Percentiles rank a stretch among this genome's conserved stretches.
phyloP scores from a whole-genome alignment of 2,329 filamentous ascomycete species.

The Xylaria sp. region DNA sequence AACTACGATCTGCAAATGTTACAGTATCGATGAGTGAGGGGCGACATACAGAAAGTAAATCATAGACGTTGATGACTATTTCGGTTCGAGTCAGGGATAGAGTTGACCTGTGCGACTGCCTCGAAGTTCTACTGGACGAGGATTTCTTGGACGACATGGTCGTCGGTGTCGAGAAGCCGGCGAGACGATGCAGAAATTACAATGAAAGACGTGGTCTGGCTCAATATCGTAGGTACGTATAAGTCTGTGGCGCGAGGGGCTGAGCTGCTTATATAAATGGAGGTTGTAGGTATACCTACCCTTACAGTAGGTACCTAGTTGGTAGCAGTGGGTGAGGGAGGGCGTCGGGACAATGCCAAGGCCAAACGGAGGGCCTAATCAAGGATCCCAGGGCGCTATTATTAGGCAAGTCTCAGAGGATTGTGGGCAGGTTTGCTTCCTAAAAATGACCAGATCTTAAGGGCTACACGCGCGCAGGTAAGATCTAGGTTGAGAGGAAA shows the following conservation, averaged over 20 bases:
- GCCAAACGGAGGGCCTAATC: neutral
- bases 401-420: neutral
- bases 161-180: constrained; percentile 29
- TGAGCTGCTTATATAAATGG: neutral
- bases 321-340: neutral
- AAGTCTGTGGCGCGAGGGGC: constrained; percentile 11
- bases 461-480: neutral
- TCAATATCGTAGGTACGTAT: neutral
- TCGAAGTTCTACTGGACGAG: constrained; percentile 51
- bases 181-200: constrained; percentile 38
- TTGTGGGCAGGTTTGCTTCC: neutral
- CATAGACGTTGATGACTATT: constrained; percentile 81
- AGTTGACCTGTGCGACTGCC: constrained; percentile 69
- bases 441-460: neutral
- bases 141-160: constrained; percentile 59
- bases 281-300: constrained; percentile 4
- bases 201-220: neutral
- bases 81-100: constrained; percentile 78
- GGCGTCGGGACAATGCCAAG: neutral
- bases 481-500: neutral
- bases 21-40: neutral
- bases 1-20: neutral
- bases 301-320: neutral
- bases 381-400: constrained; percentile 12
- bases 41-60: constrained; percentile 74